Base-by-base conservation (phyloP, 805 yeast genomes). In the Kuraishia cidri region DNA sequence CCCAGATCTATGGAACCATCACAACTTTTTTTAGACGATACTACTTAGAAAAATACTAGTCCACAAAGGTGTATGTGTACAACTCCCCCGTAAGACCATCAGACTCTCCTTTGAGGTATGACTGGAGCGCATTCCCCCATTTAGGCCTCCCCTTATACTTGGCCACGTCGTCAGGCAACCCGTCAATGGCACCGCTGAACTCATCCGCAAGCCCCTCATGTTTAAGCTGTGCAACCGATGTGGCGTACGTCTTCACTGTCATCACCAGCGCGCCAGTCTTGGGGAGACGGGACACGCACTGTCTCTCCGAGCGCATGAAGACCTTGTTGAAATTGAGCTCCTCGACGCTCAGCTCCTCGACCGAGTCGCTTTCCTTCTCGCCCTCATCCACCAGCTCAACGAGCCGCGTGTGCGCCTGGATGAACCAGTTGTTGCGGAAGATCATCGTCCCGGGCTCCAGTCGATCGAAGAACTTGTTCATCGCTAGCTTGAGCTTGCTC, bases 71-170 rank as follows among this genome's bases (percentile, higher is more conserved):
- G 27, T 25, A 25, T 8, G 27, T 25, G 15, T 25, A 25, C 27
- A 25, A 15, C 12, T 25, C 27, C 13, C 15, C 27, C 9, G 27
- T 25, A 4, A 25, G 13, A 5, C 69, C 70, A 29, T 58, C 42
- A 5, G 60, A 43, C 29, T 63, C 60, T 3, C 60, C 59, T 22
- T 47, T 52, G 38, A 69, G 31, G 32, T 53, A 70, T 4, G 55
- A 42, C 37, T 60, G 58, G 1, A 74, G 77, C 0, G 88, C 79
- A 1, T 71, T 72, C 1, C 87, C 82, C 87, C 92, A 82, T 40
- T 62, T 75, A 2, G 66, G 65, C 21, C 72, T 64, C 37, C 72
- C 64, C 51, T 83, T 83, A 57, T 83, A 83, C 17, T 58, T 57
- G 1, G 75, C 74, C 36, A 81, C 51, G 17, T 61, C 71, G 3